Evolutionary conservation across 2,329 filamentous ascomycete genomes (phyloP).

Genomic region (Cephalotrichum gorgonifer): DNA sequence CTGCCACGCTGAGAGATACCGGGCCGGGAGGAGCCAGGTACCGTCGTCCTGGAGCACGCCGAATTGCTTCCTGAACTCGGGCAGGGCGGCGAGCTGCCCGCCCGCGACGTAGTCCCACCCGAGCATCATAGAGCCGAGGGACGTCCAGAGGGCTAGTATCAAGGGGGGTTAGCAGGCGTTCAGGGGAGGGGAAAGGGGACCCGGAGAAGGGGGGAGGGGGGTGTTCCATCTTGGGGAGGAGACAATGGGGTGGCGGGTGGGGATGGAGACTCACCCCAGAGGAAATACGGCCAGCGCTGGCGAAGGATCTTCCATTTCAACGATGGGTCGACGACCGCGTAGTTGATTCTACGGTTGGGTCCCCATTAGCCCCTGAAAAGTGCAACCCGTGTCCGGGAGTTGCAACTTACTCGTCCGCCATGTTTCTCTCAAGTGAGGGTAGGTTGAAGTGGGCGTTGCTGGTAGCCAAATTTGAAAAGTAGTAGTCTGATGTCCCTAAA

Average conservation of each 20-base stretch:
- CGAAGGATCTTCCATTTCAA: conserved; percentile 18
- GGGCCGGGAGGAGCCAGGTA: not conserved
- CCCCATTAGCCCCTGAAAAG: not conserved
- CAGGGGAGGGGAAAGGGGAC: too few relatives aligned
- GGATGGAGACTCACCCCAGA: too few relatives aligned
- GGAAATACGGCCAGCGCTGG: conserved; percentile 12
- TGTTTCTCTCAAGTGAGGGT: too few relatives aligned
- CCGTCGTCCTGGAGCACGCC: conserved; percentile 5
- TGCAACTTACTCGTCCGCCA: not conserved
- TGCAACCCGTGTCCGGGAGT: not conserved
- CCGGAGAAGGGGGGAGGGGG: too few relatives aligned
- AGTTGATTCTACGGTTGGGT: conserved; percentile 8
- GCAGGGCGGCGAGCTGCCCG: conserved; percentile 15
- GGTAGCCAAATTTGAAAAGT: too few relatives aligned
- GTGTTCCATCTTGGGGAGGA: too few relatives aligned
- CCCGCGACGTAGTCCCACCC: conserved; percentile 13
- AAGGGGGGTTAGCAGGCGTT: too few relatives aligned
- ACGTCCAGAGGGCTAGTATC: conserved; percentile 11
- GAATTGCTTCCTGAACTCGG: conserved; percentile 13
- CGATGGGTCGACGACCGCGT: not conserved
- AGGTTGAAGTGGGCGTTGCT: too few relatives aligned
- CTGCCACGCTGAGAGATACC: conserved; percentile 11
- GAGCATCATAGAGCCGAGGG: conserved; percentile 18
- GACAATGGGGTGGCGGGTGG: too few relatives aligned
- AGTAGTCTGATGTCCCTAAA: too few relatives aligned